These are phyloP conservation scores for Penicillium sp. DNA, from an alignment of 2,329 filamentous ascomycete genomes.

Conservation along the genomic window DNA sequence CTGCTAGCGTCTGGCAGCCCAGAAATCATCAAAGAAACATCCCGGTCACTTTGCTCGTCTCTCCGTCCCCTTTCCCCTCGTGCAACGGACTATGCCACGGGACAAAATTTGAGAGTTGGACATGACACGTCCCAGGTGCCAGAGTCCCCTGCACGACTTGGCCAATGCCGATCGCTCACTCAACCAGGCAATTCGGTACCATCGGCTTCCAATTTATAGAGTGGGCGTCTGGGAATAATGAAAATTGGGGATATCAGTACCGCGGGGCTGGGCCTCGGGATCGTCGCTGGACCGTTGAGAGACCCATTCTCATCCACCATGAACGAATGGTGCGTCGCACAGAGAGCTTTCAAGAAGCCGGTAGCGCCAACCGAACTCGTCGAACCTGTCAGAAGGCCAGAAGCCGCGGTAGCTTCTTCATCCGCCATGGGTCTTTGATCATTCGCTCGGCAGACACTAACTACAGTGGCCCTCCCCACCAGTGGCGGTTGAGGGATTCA, in stretches of 20 bases:
- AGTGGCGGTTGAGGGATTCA: neutral
- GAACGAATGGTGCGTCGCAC: no score
- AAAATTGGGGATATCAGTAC: no score
- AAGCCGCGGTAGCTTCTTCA: neutral
- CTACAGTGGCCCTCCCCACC: neutral
- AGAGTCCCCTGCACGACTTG: no score
- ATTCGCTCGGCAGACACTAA: neutral
- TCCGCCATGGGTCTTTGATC: neutral
- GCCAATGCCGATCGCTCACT: no score
- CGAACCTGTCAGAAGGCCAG: no score
- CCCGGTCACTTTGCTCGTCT: neutral
- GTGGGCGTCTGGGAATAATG: no score
- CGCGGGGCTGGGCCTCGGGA: constrained; percentile 4
- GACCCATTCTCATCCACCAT: neutral
- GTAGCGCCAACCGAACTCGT: neutral
- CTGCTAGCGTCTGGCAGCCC: neutral
- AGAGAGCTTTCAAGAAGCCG: neutral
- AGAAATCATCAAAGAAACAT: neutral
- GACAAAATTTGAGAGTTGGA: neutral
- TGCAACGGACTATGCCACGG: constrained; percentile 10
- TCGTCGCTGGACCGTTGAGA: neutral
- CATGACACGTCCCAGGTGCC: no score
- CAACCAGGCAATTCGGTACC: neutral
- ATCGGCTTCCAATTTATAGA: no score
- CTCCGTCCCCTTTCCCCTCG: neutral